Base-by-base conservation (phyloP, 2,329 filamentous ascomycete genomes). In the Hypoxylon sp. region DNA sequence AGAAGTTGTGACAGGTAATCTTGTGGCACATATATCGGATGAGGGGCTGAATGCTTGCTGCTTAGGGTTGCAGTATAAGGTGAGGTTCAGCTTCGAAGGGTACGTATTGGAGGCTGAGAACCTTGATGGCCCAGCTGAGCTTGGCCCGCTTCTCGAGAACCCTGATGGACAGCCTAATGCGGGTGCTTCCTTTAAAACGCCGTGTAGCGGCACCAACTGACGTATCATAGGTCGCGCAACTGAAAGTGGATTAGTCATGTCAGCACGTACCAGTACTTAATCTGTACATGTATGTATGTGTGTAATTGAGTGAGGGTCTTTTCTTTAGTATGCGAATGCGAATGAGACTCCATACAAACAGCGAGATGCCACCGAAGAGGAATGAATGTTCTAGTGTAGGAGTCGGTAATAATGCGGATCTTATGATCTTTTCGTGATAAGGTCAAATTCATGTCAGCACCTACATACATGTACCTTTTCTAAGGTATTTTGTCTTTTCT, bases 81-180 rank as follows among this genome's bases (percentile, higher is more conserved):
- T 62, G 66, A 54, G 51, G 63, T 63, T 66, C 42, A 67, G 67
- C 55, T 65, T 24, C 3, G 33, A 39, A 35, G 35, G 61, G 65
- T 70, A 68, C 62, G 68, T 70, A 70, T 65, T 62, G 65, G 65
- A 70, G 65, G 65, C 68, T 70, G 68, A 68, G 68, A 59, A 70
- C 68, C 69, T 71, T 71, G 69, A 71, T 67, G 69, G 69, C 44
- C 53, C 19, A 65, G 63, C 67, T 65, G 55, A 64, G 54, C 46
- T 50, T 31, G 52, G 50, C 42, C 63, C 54, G 62, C 19, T 39
- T 17, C 31, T 33, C 39, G 67, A 72, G 73, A 67, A 77, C 75
- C 74, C 60, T 73, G 75, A 76, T 73, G 74, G 73, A 11, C 68
- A 63, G 47, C 13, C 62, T 67, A 70, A 61, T 55, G 67, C 61